phyloP scores from a whole-genome alignment of 2,329 filamentous ascomycete species.

The Plenodomus tracheiphilus region DNA sequence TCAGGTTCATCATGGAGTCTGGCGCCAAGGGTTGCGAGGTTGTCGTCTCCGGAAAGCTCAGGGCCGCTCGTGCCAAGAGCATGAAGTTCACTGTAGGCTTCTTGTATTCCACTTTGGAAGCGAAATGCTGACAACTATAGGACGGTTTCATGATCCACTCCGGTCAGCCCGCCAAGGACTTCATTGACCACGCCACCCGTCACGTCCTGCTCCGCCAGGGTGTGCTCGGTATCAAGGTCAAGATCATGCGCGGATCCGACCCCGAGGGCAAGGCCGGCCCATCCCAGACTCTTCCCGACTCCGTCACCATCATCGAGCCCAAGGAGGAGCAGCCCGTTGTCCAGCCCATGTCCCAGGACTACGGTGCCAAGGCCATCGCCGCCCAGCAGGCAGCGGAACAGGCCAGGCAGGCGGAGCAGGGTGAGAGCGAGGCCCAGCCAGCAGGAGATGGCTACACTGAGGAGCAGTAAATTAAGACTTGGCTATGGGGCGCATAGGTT shows the following conservation, averaged over 20 bases:
- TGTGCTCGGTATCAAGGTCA: conserved; percentile 99
- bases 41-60: conserved; percentile 98
- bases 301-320: conserved; percentile 99
- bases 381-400: conserved; percentile 68
- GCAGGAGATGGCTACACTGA: conserved; percentile 37
- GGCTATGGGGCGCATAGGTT: conserved; percentile 33
- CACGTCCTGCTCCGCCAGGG: conserved; percentile 99
- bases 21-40: conserved; percentile 99
- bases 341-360: conserved; percentile 97
- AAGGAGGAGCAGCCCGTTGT: conserved; percentile 98
- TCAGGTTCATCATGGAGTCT: conserved; percentile 99
- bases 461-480: conserved; percentile 35
- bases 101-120: background rate
- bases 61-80: conserved; percentile 98
- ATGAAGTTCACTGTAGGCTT: conserved; percentile 97
- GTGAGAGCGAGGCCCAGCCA: conserved; percentile 53
- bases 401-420: conserved; percentile 62
- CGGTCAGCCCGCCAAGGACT: conserved; percentile 98
- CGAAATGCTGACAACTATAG: conserved; percentile 43
- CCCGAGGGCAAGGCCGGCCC: conserved; percentile 98
- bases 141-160: conserved; percentile 99
- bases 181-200: conserved; percentile 97
- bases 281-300: conserved; percentile 95
- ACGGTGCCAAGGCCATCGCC: conserved; percentile 85
- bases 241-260: conserved; percentile 99